phyloP scores from a whole-genome alignment of 805 yeast genomes.

The Saccharomycopsis fermentans region DNA sequence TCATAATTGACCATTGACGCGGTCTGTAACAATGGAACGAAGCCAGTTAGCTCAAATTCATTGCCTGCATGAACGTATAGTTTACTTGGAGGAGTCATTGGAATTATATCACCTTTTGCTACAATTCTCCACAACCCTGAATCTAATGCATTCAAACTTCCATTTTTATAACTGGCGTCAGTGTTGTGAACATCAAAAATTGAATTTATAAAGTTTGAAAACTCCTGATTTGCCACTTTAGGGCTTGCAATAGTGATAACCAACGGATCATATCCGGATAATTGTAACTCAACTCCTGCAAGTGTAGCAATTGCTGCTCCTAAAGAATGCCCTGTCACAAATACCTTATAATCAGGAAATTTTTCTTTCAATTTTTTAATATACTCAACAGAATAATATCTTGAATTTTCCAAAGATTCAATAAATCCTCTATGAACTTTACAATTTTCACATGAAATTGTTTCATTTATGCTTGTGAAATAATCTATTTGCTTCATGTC shows the following conservation, averaged over 20 bases:
- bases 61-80: slow-evolving; percentile 38
- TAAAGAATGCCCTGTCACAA: slow-evolving; percentile 63
- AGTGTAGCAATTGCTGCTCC: slow-evolving; percentile 64
- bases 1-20: slow-evolving; percentile 14
- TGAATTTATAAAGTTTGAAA: slow-evolving; percentile 42
- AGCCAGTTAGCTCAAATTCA: slow-evolving; percentile 36
- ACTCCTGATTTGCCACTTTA: slow-evolving; percentile 44
- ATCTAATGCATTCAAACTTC: slow-evolving; percentile 22
- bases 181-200: slow-evolving; percentile 33
- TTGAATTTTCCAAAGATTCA: slow-evolving; percentile 30
- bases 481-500: slow-evolving; percentile 31
- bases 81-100: slow-evolving; percentile 44
- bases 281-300: slow-evolving; percentile 51
- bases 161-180: slow-evolving; percentile 20
- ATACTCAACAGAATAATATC: slow-evolving; percentile 22
- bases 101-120: slow-evolving; percentile 47
- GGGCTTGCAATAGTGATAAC: slow-evolving; percentile 51
- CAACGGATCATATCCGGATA: slow-evolving; percentile 43
- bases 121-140: slow-evolving; percentile 43
- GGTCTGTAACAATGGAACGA: slow-evolving; percentile 28
- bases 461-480: slow-evolving; percentile 17
- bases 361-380: slow-evolving; percentile 26
- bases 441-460: slow-evolving; percentile 39
- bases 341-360: slow-evolving; percentile 39
- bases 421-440: slow-evolving; percentile 49